These are phyloP conservation scores for Populus ilicifolia DNA, from an alignment of 345 rosid genomes.

Conservation along the genomic window DNA sequence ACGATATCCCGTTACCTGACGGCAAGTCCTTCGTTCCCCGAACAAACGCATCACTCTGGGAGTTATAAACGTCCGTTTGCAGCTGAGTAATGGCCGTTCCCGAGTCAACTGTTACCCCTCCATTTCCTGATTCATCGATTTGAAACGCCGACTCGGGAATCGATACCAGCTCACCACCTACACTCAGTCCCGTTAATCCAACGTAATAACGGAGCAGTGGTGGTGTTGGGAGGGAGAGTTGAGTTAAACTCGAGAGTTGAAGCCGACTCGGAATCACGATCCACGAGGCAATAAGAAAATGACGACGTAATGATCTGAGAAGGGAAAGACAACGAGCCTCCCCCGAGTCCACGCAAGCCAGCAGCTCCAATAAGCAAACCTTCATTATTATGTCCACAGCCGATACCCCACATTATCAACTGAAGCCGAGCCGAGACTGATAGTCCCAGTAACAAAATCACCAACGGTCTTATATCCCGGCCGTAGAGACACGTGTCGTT, in stretches of 20 bases:
- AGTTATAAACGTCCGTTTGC: conserved; percentile 46
- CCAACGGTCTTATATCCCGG: conserved; percentile 87
- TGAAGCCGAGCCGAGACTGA: conserved; percentile 57
- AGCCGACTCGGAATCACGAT: conserved; percentile 78
- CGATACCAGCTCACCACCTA: conserved; percentile 57
- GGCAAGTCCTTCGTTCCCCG: conserved; percentile 43
- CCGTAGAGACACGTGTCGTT: conserved; percentile 69
- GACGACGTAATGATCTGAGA: conserved; percentile 65
- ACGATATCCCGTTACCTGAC: conserved; percentile 39
- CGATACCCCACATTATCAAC: conserved; percentile 59
- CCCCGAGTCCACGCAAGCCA: conserved; percentile 86
- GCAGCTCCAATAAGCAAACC: conserved; percentile 83
- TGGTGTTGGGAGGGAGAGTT: conserved; percentile 42
- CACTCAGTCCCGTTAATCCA: conserved; percentile 63
- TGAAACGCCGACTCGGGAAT: conserved; percentile 50
- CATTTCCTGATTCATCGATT: conserved; percentile 62
- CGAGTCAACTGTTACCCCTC: conserved; percentile 84
- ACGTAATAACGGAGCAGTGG: conserved; percentile 67
- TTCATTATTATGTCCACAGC: conserved; percentile 84
- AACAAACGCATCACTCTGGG: conserved; percentile 59
- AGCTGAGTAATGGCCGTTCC: conserved; percentile 88
- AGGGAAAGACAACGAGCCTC: conserved; percentile 70
- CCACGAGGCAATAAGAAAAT: conserved; percentile 81
- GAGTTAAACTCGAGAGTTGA: conserved; percentile 68
- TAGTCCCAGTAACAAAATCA: conserved; percentile 68